Evolutionary conservation across 2,329 filamentous ascomycete species (phyloP).

Genomic region (Esteya vermicola): DNA sequence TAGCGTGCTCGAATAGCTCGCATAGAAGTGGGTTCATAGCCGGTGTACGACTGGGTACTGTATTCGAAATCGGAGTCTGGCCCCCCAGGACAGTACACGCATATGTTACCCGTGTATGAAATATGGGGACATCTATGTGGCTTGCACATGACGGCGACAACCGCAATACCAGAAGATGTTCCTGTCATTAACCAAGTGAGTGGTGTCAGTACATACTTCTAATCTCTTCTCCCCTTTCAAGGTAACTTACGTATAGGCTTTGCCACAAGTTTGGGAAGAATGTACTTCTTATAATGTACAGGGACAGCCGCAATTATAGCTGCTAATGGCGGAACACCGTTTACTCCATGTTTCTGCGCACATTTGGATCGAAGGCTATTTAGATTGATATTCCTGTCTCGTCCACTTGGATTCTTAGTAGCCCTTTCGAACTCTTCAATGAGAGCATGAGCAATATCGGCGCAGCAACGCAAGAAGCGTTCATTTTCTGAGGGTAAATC

Average conservation of each 20-base stretch:
- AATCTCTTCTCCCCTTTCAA: neutral
- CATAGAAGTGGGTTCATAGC: slow-evolving; percentile 98
- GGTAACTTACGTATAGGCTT: slow-evolving; percentile 68
- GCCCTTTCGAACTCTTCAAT: slow-evolving; percentile 82
- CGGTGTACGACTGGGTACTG: slow-evolving; percentile 96
- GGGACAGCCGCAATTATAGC: slow-evolving; percentile 96
- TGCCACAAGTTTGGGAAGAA: slow-evolving; percentile 86
- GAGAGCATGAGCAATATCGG: slow-evolving; percentile 83
- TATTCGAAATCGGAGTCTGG: slow-evolving; percentile 99
- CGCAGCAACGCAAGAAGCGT: slow-evolving; percentile 83
- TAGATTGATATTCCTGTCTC: slow-evolving; percentile 79
- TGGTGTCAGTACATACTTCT: neutral
- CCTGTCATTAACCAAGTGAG: slow-evolving; percentile 28
- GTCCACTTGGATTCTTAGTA: slow-evolving; percentile 55
- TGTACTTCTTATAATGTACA: slow-evolving; percentile 99
- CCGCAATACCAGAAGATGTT: slow-evolving; percentile 91
- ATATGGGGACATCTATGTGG: slow-evolving; percentile 96
- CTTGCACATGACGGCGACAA: slow-evolving; percentile 99
- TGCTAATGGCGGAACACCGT: slow-evolving; percentile 77
- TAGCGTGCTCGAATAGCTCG: slow-evolving; percentile 92
- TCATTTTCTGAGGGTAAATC: slow-evolving; percentile 81
- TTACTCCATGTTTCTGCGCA: slow-evolving; percentile 82
- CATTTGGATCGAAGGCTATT: slow-evolving; percentile 78
- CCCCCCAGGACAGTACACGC: slow-evolving; percentile 94
- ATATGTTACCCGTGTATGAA: slow-evolving; percentile 96